phyloP scores from a whole-genome alignment of 169 alveolate species.

The Perkinsus olseni region DNA sequence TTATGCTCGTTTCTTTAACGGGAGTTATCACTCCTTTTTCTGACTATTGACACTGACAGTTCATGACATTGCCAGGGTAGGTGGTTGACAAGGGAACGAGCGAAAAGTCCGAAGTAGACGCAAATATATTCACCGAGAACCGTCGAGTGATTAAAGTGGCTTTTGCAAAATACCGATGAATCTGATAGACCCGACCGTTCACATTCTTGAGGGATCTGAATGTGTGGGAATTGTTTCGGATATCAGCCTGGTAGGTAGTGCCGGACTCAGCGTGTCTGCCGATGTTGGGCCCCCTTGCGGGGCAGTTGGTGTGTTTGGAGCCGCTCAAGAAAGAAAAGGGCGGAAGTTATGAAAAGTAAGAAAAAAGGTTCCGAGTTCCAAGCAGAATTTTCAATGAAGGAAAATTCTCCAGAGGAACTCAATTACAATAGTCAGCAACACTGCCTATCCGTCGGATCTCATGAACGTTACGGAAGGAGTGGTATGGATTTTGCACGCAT shows the following conservation, averaged over 20 bases:
- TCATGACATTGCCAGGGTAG: too few species aligned
- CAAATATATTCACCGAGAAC: too few species aligned
- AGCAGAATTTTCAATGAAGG: neutral
- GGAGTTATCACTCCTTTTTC: too few species aligned
- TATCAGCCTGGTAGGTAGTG: neutral
- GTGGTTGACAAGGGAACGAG: too few species aligned
- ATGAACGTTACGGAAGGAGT: neutral
- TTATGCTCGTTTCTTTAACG: too few species aligned
- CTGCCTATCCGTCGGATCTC: neutral
- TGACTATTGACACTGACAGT: too few species aligned
- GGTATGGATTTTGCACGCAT: neutral
- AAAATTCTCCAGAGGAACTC: neutral
- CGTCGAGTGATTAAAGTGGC: too few species aligned
- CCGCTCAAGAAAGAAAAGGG: neutral
- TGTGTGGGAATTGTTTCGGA: too few species aligned
- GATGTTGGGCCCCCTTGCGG: neutral
- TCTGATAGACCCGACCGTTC: too few species aligned
- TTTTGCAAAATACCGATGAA: too few species aligned
- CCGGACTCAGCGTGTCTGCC: neutral
- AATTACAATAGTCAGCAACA: neutral
- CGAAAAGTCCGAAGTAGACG: too few species aligned
- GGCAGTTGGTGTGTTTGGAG: neutral
- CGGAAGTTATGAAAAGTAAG: neutral
- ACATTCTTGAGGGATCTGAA: too few species aligned
- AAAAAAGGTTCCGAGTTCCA: neutral